Conservation (phyloP, 1,284 basidiomycete species). For the Malassezia pachydermatis region DNA sequence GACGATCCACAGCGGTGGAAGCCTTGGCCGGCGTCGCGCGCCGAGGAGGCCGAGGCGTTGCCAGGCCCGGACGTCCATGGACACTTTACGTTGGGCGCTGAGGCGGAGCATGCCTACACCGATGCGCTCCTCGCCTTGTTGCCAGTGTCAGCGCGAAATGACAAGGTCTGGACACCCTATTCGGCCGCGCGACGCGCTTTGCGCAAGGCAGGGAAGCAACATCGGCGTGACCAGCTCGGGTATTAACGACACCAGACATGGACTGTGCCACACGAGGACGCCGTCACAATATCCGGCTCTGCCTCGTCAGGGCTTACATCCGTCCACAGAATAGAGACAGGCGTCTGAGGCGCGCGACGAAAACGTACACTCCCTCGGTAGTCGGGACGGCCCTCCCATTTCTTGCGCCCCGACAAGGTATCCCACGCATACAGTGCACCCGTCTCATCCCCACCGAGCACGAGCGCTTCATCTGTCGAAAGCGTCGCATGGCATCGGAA, state of each 20-base stretch:
- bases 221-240: constrained; percentile 20
- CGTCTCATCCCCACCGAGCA: constrained; percentile 79
- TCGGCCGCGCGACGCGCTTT: constrained; percentile 15
- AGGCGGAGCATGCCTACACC: constrained; percentile 20
- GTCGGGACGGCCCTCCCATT: constrained; percentile 10
- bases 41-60: background rate
- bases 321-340: constrained; percentile 68
- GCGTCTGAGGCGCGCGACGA: constrained; percentile 60
- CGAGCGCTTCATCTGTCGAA: constrained; percentile 62
- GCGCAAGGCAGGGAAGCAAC: constrained; percentile 12
- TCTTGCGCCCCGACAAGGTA: constrained; percentile 48
- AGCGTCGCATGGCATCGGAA: constrained; percentile 77
- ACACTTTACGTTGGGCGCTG: constrained; percentile 5
- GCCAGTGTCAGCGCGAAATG: constrained; percentile 8
- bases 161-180: background rate
- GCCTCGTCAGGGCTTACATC: constrained; percentile 60
- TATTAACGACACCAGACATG: constrained; percentile 35
- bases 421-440: constrained; percentile 86
- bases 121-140: constrained; percentile 23
- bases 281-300: constrained; percentile 62
- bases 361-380: constrained; percentile 55
- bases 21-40: background rate
- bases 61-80: background rate
- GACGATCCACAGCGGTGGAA: constrained; percentile 24
- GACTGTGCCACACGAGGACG: constrained; percentile 58